A percentile compares a stretch with the other conserved stretches of the same genome.
phyloP scores from a whole-genome alignment of 1,139 yeast species.

The Kurtzmaniella natalensis region DNA sequence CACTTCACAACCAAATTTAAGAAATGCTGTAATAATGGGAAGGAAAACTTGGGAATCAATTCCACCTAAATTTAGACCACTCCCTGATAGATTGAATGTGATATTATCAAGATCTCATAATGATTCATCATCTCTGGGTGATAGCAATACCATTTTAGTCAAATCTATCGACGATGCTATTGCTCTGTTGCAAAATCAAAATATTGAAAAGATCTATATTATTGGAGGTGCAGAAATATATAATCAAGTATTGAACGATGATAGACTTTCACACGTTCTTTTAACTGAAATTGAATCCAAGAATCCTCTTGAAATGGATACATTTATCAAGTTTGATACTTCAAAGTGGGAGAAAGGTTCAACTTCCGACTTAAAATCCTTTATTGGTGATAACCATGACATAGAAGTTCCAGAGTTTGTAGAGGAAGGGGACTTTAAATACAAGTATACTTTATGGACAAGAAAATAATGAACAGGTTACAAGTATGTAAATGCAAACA shows the following conservation, averaged over 20 bases:
- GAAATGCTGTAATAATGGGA: slow-evolving; percentile 93
- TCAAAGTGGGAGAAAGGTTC: slow-evolving; percentile 32
- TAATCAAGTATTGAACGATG: slow-evolving; percentile 45
- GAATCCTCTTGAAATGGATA: slow-evolving; percentile 54
- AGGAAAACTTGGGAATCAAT: slow-evolving; percentile 95
- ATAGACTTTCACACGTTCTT: slow-evolving; percentile 51
- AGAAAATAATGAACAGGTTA: slow-evolving; percentile 11
- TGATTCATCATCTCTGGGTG: background rate
- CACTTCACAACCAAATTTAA: slow-evolving; percentile 23
- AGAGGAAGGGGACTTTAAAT: slow-evolving; percentile 45
- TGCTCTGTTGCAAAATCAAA: slow-evolving; percentile 23
- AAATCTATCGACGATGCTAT: slow-evolving; percentile 39
- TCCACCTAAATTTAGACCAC: slow-evolving; percentile 78
- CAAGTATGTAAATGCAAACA: too few relatives aligned
- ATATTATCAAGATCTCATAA: slow-evolving; percentile 54
- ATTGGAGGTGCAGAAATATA: slow-evolving; percentile 95
- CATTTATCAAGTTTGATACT: slow-evolving; percentile 44
- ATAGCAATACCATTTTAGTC: slow-evolving; percentile 31
- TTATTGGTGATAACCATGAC: slow-evolving; percentile 34
- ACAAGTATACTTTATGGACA: slow-evolving; percentile 50
- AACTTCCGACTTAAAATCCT: slow-evolving; percentile 31
- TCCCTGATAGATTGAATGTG: slow-evolving; percentile 70
- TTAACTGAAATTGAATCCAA: slow-evolving; percentile 62
- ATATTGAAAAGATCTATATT: slow-evolving; percentile 59
- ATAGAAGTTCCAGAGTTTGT: slow-evolving; percentile 35